phyloP scores from a whole-genome alignment of 495 filamentous ascomycete species.

The Penicillium coprophilum region DNA sequence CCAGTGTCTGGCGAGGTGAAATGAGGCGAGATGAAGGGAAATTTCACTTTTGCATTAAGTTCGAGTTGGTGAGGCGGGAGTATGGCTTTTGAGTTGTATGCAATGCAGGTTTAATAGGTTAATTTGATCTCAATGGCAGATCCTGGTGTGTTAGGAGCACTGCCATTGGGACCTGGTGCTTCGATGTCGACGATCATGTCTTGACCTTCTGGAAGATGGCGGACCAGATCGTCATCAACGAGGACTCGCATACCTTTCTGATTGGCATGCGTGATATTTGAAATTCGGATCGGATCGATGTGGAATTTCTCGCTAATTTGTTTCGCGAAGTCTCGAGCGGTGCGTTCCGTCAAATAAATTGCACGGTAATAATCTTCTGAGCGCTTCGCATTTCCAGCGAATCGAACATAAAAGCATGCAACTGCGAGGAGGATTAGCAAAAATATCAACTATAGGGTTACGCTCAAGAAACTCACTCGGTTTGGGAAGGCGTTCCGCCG shows the following conservation, averaged over 20 bases:
- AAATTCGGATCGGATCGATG: constrained; percentile 67
- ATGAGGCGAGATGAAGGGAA: not conserved
- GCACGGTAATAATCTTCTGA: constrained; percentile 75
- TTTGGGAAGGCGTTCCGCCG: constrained; percentile 66
- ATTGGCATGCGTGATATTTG: constrained; percentile 68
- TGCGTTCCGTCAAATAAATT: constrained; percentile 79
- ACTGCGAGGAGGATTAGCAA: constrained; percentile 42
- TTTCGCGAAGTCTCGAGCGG: constrained; percentile 64
- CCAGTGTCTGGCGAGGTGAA: not conserved
- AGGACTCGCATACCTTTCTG: constrained; percentile 74
- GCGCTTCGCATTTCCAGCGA: constrained; percentile 49
- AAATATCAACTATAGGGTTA: not conserved
- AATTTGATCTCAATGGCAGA: constrained; percentile 41
- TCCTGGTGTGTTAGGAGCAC: constrained; percentile 13
- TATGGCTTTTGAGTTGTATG: not conserved
- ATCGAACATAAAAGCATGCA: constrained; percentile 85
- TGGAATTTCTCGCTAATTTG: constrained; percentile 74
- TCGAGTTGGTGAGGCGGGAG: not conserved
- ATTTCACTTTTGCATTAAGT: not conserved
- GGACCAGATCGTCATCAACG: constrained; percentile 87
- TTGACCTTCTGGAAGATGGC: constrained; percentile 84
- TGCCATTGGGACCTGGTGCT: constrained; percentile 16
- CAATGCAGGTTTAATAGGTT: constrained; percentile 31
- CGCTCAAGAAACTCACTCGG: constrained; percentile 51
- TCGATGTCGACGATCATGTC: constrained; percentile 76